phyloP scores from a whole-genome alignment of 2,329 filamentous ascomycete genomes.

The Aspergillus sp. region DNA sequence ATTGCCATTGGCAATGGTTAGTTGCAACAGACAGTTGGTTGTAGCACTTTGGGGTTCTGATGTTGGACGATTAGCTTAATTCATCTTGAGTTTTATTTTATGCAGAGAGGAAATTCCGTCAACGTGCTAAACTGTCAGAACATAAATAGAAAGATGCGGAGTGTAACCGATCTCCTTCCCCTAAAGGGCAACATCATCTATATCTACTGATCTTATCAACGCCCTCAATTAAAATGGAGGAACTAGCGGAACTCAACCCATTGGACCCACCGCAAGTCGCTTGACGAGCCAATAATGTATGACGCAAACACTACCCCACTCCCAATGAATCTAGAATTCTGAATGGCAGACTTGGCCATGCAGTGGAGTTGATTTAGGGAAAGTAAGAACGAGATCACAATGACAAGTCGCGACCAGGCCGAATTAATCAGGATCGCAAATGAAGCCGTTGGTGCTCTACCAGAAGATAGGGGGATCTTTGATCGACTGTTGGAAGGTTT shows the following conservation, averaged over 20 bases:
- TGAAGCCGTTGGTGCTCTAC: not conserved
- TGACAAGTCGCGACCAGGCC: not conserved
- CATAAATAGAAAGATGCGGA: no score
- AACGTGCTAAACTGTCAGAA: no score
- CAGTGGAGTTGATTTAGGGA: not conserved
- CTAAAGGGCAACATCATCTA: no score
- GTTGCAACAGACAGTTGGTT: no score
- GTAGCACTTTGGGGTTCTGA: no score
- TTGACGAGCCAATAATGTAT: not conserved
- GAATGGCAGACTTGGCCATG: not conserved
- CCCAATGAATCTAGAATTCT: not conserved
- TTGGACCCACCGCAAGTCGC: not conserved
- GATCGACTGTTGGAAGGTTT: not conserved
- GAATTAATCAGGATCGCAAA: not conserved
- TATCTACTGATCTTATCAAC: not conserved
- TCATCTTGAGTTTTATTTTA: no score
- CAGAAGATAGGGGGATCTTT: not conserved
- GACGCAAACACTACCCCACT: not conserved
- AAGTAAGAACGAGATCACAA: not conserved
- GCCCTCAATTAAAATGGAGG: not conserved
- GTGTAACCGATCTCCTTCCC: no score
- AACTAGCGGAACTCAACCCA: not conserved
- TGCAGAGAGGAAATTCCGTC: no score
- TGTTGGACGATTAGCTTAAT: no score
- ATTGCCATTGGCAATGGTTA: no score